These are phyloP conservation scores for Aspergillus uvarum DNA, from an alignment of 2,329 filamentous ascomycete genomes.

Conservation along the genomic window DNA sequence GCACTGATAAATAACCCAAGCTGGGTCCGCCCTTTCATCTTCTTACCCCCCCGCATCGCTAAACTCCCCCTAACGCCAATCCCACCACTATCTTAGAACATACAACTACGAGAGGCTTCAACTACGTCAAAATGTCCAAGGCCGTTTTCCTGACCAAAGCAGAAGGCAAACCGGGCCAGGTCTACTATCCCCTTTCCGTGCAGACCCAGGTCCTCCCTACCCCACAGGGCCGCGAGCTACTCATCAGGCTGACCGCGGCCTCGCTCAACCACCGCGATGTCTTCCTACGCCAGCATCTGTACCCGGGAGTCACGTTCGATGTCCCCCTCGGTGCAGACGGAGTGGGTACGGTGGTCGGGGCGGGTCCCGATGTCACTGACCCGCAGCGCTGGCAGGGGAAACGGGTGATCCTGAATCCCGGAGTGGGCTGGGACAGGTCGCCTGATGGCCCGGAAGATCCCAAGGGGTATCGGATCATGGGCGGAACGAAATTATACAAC, in stretches of 20 bases:
- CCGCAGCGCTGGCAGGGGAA: conserved; percentile 60
- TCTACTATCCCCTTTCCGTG: conserved; percentile 62
- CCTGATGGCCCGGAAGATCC: conserved; percentile 70
- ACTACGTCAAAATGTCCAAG: conserved; percentile 41
- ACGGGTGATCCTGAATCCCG: conserved; percentile 75
- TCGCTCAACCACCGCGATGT: conserved; percentile 94
- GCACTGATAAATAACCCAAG: neutral
- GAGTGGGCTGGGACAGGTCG: conserved; percentile 71
- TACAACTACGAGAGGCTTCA: neutral
- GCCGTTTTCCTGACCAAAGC: conserved; percentile 49
- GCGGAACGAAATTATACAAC: conserved; percentile 62
- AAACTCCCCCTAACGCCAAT: neutral
- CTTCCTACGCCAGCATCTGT: conserved; percentile 89
- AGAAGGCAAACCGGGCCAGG: conserved; percentile 65
- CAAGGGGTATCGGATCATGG: conserved; percentile 41
- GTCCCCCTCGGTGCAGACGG: conserved; percentile 81
- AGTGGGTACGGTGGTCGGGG: conserved; percentile 67
- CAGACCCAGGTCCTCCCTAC: conserved; percentile 62
- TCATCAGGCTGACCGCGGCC: conserved; percentile 73
- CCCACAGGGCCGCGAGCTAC: conserved; percentile 66
- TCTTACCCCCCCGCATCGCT: neutral
- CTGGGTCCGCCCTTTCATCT: neutral
- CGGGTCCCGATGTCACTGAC: conserved; percentile 55
- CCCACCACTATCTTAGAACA: no score
- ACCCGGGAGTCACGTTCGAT: conserved; percentile 79